phyloP scores from a whole-genome alignment of 2,329 filamentous ascomycete genomes.

The Trichophyton schoenleinii region DNA sequence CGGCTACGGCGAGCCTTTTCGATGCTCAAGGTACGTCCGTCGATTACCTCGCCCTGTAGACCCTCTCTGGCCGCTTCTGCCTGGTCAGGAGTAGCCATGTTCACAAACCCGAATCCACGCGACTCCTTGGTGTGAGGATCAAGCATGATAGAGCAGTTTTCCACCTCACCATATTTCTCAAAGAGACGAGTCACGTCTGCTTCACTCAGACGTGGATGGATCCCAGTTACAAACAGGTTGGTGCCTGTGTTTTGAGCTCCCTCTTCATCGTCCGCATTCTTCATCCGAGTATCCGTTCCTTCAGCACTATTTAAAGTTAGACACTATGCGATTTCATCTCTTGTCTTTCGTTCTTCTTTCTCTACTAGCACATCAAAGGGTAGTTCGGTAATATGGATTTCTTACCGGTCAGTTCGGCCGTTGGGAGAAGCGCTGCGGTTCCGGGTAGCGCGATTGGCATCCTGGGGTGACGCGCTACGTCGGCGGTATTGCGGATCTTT shows the following conservation, averaged over 20 bases:
- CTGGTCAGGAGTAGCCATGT: conserved; percentile 91
- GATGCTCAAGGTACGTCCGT: conserved; percentile 91
- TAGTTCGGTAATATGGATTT: neutral
- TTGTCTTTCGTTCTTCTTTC: neutral
- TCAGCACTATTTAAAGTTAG: conserved; percentile 5
- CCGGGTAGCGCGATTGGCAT: conserved; percentile 41
- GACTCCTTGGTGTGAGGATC: conserved; percentile 98
- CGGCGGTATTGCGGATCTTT: conserved; percentile 52
- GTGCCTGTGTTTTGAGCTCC: conserved; percentile 84
- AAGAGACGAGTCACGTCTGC: conserved; percentile 88
- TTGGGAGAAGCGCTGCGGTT: conserved; percentile 54
- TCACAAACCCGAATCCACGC: conserved; percentile 96
- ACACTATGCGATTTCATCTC: neutral
- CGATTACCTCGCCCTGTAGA: conserved; percentile 85
- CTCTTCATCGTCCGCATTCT: conserved; percentile 49
- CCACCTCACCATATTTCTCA: conserved; percentile 96
- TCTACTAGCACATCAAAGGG: neutral
- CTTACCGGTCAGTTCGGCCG: conserved; percentile 43
- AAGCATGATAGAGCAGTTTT: conserved; percentile 99
- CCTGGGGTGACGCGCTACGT: conserved; percentile 53
- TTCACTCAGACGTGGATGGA: conserved; percentile 83
- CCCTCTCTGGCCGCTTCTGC: conserved; percentile 95
- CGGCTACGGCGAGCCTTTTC: conserved; percentile 95
- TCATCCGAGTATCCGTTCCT: conserved; percentile 27
- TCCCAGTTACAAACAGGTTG: conserved; percentile 97